Percentiles rank a stretch among this genome's conserved stretches.
Evolutionary conservation across 148 eudicot genomes (phyloP).

Genomic region (Pharnaceum exiguum): DNA sequence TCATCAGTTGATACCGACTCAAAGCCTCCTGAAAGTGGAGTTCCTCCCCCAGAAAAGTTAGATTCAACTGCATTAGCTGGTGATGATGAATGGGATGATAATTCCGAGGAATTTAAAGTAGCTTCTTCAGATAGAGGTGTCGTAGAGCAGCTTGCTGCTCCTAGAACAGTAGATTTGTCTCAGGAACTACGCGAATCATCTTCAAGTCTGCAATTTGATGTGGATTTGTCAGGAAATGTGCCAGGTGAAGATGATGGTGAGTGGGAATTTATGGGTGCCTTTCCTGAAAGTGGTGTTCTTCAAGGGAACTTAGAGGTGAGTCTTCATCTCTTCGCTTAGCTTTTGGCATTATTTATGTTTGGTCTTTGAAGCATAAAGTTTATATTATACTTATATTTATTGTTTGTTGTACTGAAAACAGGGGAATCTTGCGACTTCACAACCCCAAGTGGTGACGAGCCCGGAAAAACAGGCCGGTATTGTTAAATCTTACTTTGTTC

Average conservation of each 20-base stretch:
- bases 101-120: constrained; percentile 65
- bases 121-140: constrained; percentile 28
- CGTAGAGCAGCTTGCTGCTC: constrained; percentile 16
- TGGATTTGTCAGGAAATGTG: too few relatives aligned
- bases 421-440: neutral
- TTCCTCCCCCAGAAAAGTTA: constrained; percentile 18
- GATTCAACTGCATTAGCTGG: constrained; percentile 25
- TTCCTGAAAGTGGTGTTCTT: constrained; percentile 14
- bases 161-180: constrained; percentile 13
- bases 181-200: constrained; percentile 23
- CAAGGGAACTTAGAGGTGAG: constrained; percentile 37
- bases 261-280: constrained; percentile 78
- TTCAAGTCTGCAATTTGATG: constrained; percentile 30
- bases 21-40: constrained; percentile 28
- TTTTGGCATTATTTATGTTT: neutral
- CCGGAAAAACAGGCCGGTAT: constrained; percentile 32
- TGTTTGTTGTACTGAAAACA: neutral
- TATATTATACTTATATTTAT: neutral
- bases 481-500: constrained; percentile 9
- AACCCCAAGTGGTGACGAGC: constrained; percentile 2
- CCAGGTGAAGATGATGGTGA: constrained; percentile 48
- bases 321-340: too few relatives aligned
- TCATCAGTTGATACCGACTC: constrained; percentile 23
- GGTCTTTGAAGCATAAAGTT: too few relatives aligned
- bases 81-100: constrained; percentile 43